Base-by-base conservation (phyloP, 2,329 filamentous ascomycete species). In the Colletotrichum agaves region DNA sequence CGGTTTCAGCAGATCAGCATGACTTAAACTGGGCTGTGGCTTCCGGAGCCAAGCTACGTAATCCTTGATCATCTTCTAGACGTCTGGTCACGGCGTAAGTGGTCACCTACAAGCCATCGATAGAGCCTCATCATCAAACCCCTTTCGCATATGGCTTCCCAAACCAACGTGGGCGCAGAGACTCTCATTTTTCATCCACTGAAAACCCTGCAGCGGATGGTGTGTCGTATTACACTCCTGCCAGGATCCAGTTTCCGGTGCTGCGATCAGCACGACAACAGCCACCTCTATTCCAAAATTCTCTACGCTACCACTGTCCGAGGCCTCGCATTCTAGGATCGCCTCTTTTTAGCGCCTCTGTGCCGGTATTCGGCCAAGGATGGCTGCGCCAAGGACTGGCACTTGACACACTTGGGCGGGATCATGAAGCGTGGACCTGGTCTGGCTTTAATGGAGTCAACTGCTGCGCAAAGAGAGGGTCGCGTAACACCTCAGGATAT, bases 381-480 rank as follows among this genome's bases (percentile, higher is more conserved):
- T 43, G 81, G 92, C 10, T 90, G 92, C 75, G 84, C 87, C 70
- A 92, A 89, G 0, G 80, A 86, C 67, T 94, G 91, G 90, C 91
- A 94, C 75, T 77, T 90, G 39, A 87, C 91, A 2, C 92, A 94
- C 72, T 82, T 93, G 33, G 91, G 92, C 17, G 90, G 90, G 19
- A 93, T 94, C 71, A 82, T 90, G 27, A 85, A 88, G 72, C 88
- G 91, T 3, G 91, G 91, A 10, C 63, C 91, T 0, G 90, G 89
- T 1, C 76, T 93, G 3, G 74, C 87, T 7, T 83, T 90, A 47
- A 80, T 91, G 21, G 91, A 93, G 78, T 89, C 90, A 1, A 91
- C 90, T 0, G 82, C 87, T 3, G 88, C 93, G 0, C 80, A 84
- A 2, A 76, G 89, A 0, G 83, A 90, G 70, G 91, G 91, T 6